A percentile compares a stretch with the other conserved stretches of the same genome.
phyloP scores from a whole-genome alignment of 768 basidiomycete species.

The Harrya chromipes region DNA sequence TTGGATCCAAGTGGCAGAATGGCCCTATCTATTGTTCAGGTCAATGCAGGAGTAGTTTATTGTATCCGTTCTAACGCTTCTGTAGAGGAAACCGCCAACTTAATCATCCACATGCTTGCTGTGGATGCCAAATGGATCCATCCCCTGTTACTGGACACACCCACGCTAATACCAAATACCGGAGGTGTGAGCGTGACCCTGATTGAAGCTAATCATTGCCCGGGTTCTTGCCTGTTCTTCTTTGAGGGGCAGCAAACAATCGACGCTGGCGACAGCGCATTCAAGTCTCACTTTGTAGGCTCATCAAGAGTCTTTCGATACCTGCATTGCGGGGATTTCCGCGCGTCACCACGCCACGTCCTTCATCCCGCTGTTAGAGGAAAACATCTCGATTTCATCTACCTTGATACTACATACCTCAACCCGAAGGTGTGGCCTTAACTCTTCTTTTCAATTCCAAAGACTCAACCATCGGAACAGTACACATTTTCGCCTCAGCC shows the following conservation, averaged over 20 bases:
- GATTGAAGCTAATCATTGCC: conserved; percentile 99
- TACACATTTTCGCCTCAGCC: conserved; percentile 96
- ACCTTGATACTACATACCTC: conserved; percentile 95
- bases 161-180: conserved; percentile 74
- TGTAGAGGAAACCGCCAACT: conserved; percentile 76
- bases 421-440: conserved; percentile 64
- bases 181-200: conserved; percentile 86
- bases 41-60: conserved; percentile 11
- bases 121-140: conserved; percentile 90
- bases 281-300: conserved; percentile 69
- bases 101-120: conserved; percentile 87
- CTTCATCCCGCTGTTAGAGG: conserved; percentile 80
- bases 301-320: conserved; percentile 75
- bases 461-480: conserved; percentile 33
- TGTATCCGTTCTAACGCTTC: neutral
- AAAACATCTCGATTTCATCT: conserved; percentile 81
- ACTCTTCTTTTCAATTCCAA: neutral
- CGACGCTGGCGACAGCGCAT: conserved; percentile 81
- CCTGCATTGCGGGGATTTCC: conserved; percentile 93
- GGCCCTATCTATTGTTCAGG: conserved; percentile 96
- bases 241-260: conserved; percentile 91
- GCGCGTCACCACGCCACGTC: conserved; percentile 85
- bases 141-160: conserved; percentile 76
- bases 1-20: conserved; percentile 82
- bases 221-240: conserved; percentile 90